Percentiles rank a stretch among this genome's conserved stretches.
Conservation (phyloP, 2,329 filamentous ascomycete genomes). For the Botrytis fabae region DNA sequence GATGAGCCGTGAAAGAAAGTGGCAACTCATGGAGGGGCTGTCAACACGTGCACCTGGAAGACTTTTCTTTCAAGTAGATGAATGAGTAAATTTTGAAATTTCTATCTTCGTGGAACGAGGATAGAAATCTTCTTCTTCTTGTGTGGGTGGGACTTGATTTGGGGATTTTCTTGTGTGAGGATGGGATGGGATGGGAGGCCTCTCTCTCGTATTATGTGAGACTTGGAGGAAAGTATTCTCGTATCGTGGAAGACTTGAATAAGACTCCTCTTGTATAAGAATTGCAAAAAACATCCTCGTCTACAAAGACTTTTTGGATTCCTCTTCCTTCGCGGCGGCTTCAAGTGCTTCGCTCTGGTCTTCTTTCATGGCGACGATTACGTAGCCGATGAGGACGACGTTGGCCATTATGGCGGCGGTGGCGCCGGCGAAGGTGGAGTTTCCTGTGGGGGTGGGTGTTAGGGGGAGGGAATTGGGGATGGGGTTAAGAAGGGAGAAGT, state of each 20-base stretch:
- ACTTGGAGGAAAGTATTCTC: too few species aligned
- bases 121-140: background rate
- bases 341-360: slow-evolving; percentile 55
- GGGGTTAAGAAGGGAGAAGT: slow-evolving; percentile 34
- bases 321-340: slow-evolving; percentile 46
- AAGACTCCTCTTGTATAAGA: background rate
- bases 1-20: background rate
- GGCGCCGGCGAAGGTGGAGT: slow-evolving; percentile 82
- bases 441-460: slow-evolving; percentile 56
- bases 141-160: background rate
- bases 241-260: background rate
- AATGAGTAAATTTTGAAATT: background rate
- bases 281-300: background rate
- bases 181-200: too few species aligned
- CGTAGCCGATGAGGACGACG: slow-evolving; percentile 84
- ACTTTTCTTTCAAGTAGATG: background rate
- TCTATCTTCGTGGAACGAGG: background rate
- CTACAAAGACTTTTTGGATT: slow-evolving; percentile 27
- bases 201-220: background rate
- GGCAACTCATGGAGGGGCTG: too few species aligned
- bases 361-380: slow-evolving; percentile 88
- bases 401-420: slow-evolving; percentile 89
- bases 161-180: background rate
- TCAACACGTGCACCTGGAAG: background rate
- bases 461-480: background rate